Evolutionary conservation across 1,284 basidiomycete genomes (phyloP), one percentile per base, ranked within the genome.

Genomic region (Ganoderma multipileum): DNA sequence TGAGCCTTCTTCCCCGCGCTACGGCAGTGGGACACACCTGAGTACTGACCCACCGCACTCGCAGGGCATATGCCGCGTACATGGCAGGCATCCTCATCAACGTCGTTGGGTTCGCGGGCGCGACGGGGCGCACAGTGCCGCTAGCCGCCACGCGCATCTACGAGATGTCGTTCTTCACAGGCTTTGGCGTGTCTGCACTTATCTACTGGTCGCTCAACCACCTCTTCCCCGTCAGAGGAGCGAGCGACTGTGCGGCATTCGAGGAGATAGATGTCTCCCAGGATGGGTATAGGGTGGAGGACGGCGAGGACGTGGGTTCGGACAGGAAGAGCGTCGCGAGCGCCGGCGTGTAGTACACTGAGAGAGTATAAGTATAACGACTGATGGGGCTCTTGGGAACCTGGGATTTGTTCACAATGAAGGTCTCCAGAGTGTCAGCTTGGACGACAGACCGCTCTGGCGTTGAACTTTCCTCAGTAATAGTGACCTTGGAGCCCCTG

Each of bases 1-100:
- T 88, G 70, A 41, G 82, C 71, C 8, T 44, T 20, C 30, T 57
- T 42, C 38, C 63, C 33, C 14, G 3, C 23, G 1, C 11, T 18
- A 18, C 14, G 8, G 52, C 18, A 11, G 14, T 14, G 5, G 50
- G 16, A 3, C 26, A 20, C 26, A 47, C 64, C 58, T 18, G 14
- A 26, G 18, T n/a, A 64, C 58, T 16, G 16, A 26, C 20, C 23
- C 33, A 57, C 47, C n/a, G 3, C 3, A 47, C 16, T 44, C 63
- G 7, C 73, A 90, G 91, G 16, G 92, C 91, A 2, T 93, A 92
- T 69, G 85, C 84, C 0, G 90, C 90, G 0, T 92, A 95, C 78
- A 83, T 93, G 64, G 79, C 89, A 20, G 94, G 95, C 23, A 93
- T 96, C 72, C 83, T 92, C 26, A 91, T 95, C 81, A 95, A 95